These are phyloP conservation scores for Ramalina intermedia DNA, from an alignment of 495 filamentous ascomycete species.

Conservation along the genomic window DNA sequence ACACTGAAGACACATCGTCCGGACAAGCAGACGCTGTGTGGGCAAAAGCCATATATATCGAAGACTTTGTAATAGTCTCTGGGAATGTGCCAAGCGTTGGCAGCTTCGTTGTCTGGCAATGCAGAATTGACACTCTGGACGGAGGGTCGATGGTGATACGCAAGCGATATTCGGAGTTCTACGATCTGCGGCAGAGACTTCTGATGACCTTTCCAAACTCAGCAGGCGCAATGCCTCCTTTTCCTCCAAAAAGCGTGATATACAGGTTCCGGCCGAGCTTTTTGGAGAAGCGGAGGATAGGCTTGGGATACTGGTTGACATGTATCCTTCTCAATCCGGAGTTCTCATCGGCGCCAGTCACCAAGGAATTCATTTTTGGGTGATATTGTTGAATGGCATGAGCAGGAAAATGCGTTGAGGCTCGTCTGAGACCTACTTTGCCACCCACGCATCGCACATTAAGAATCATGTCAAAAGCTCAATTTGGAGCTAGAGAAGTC, in stretches of 20 bases:
- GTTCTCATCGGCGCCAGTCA: conserved; percentile 50
- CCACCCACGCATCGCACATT: too few relatives aligned
- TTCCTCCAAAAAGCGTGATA: conserved; percentile 57
- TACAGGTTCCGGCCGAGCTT: conserved; percentile 56
- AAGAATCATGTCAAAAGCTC: too few relatives aligned
- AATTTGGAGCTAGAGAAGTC: too few relatives aligned
- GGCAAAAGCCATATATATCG: conserved; percentile 50
- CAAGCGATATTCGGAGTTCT: conserved; percentile 64
- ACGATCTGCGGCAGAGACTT: conserved; percentile 43
- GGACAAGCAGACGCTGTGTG: conserved; percentile 49
- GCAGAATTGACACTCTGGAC: conserved; percentile 53
- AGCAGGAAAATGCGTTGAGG: too few relatives aligned
- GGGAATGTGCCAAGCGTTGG: conserved; percentile 48
- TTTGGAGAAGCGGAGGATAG: conserved; percentile 47
- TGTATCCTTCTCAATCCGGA: conserved; percentile 57
- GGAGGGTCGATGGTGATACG: conserved; percentile 45
- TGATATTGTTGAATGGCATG: neutral
- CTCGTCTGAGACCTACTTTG: too few relatives aligned
- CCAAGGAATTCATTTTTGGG: conserved; percentile 58
- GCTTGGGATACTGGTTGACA: conserved; percentile 58
- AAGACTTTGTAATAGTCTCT: conserved; percentile 51
- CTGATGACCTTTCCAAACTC: conserved; percentile 51
- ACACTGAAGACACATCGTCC: conserved; percentile 44
- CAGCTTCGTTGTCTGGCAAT: conserved; percentile 64
- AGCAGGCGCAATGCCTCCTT: conserved; percentile 43